Evolutionary conservation across 371 early-diverging fungal species (phyloP), one percentile per base, ranked within the genome.

Genomic region (Conidiobolus incongruus): DNA sequence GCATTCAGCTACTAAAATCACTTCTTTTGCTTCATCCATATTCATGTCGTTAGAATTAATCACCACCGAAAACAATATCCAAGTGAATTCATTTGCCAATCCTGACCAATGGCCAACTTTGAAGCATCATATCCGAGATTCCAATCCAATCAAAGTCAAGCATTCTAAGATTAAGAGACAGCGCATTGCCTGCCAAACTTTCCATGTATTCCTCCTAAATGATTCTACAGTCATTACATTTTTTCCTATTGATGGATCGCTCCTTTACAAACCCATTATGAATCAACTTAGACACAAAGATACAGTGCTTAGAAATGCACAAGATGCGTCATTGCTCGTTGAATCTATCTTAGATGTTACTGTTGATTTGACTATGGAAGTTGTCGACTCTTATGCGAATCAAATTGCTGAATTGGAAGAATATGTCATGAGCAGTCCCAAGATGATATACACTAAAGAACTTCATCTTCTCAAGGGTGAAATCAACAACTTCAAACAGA

Each of bases 301-400:
- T 2, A 54, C 60, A 3, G 47, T 52, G 3, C 29, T 55, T 31
- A 49, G 65, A 13, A 50, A 48, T 16, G 23, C 51, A 3, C 43
- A 49, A 31, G 62, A 62, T 34, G 49, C 56, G 2, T 55, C 51
- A 12, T 58, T 64, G 44, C 35, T 64, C 15, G 28, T 64, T 11
- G 56, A 64, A 38, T 52, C 62, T 4, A 47, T 64, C 13, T 48
- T 64, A 19, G 65, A 64, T 30, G 53, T 52, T 2, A 55, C 58
- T 35, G 62, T 62, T 7, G 62, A 60, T 34, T 53, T 52, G 47
- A 23, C 20, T 5, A 17, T 31, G 20, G 40, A 20, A 20, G 21
- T 34, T 7, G 51, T 47, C 12, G 58, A 59, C 17, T 48, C 56
- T 6, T 62, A 58, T 40, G 44, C 56, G n/a, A 46, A 58, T 15